Percentiles rank a stretch among this genome's conserved stretches.
Conservation (phyloP, 2,329 filamentous ascomycete species). For the Xylariaceae sp. region DNA sequence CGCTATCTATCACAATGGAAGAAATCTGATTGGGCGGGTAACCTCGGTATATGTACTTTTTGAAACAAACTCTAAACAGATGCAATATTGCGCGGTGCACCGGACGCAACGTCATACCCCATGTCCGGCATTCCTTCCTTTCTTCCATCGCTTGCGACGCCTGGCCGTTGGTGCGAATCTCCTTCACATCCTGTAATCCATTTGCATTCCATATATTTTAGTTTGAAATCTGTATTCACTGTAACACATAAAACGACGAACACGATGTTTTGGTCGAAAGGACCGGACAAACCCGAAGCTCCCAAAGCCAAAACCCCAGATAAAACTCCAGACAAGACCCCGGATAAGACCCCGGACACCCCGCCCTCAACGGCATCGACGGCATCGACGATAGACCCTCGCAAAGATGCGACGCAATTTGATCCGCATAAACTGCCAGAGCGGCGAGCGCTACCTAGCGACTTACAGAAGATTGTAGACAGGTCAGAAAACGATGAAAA, state of each 20-base stretch:
- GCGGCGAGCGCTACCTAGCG: slow-evolving; percentile 54
- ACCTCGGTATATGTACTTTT: neutral
- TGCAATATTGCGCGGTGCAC: neutral
- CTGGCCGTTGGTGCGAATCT: neutral
- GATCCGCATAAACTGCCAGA: slow-evolving; percentile 52
- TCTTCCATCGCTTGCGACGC: neutral
- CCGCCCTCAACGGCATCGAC: slow-evolving; percentile 19
- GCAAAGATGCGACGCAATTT: slow-evolving; percentile 41
- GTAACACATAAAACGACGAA: neutral
- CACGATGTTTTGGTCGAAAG: slow-evolving; percentile 38
- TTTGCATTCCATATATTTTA: neutral
- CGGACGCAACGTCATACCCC: neutral
- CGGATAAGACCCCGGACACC: slow-evolving; percentile 31
- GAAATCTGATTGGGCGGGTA: neutral
- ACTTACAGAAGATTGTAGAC: slow-evolving; percentile 61
- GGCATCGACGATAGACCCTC: slow-evolving; percentile 32
- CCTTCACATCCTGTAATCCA: slow-evolving; percentile 2
- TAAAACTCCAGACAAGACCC: no score
- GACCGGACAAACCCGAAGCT: slow-evolving; percentile 32
- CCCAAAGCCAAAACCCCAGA: slow-evolving; percentile 31
- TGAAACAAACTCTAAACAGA: neutral
- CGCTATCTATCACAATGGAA: neutral
- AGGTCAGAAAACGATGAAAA: slow-evolving; percentile 66
- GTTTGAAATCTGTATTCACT: neutral
- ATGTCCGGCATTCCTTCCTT: no score